Percentiles rank a stretch among this genome's conserved stretches.
These are phyloP conservation scores for Fibroporia radiculosa DNA, from an alignment of 768 basidiomycete genomes.

Conservation along the genomic window DNA sequence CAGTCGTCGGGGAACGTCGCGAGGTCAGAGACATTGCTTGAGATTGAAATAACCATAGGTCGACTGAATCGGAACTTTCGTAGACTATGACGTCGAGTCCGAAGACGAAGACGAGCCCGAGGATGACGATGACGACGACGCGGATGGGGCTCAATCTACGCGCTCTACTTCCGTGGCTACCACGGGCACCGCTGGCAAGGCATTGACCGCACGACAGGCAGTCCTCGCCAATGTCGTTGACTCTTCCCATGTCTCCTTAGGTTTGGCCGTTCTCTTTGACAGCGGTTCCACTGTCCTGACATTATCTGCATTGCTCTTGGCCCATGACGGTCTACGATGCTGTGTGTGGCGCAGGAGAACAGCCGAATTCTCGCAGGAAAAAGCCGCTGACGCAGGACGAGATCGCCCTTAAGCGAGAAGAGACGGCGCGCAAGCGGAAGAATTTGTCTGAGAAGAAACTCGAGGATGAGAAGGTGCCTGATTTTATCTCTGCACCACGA, in stretches of 20 bases:
- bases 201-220: slow-evolving; percentile 49
- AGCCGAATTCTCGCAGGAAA: slow-evolving; percentile 41
- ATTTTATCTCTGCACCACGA: not conserved
- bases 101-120: slow-evolving; percentile 34
- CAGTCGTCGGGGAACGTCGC: slow-evolving; percentile 12
- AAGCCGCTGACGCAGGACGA: slow-evolving; percentile 66
- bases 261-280: slow-evolving; percentile 24
- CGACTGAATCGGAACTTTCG: not conserved
- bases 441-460: slow-evolving; percentile 78
- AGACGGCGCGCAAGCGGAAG: slow-evolving; percentile 75
- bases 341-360: slow-evolving; percentile 17
- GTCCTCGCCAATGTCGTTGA: slow-evolving; percentile 65
- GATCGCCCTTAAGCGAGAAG: slow-evolving; percentile 66
- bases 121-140: slow-evolving; percentile 35
- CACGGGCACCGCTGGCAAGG: slow-evolving; percentile 18
- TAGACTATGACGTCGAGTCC: slow-evolving; percentile 36
- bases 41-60: not conserved
- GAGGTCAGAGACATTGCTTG: slow-evolving; percentile 14
- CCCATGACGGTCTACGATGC: not conserved
- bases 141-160: slow-evolving; percentile 24
- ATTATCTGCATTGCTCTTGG: too few relatives aligned
- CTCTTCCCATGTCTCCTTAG: slow-evolving; percentile 59
- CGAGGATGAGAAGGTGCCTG: slow-evolving; percentile 71
- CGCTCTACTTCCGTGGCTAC: slow-evolving; percentile 21
- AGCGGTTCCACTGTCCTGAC: not conserved